phyloP scores from a whole-genome alignment of 75 land plant genomes.

The Larix kaempferi region DNA sequence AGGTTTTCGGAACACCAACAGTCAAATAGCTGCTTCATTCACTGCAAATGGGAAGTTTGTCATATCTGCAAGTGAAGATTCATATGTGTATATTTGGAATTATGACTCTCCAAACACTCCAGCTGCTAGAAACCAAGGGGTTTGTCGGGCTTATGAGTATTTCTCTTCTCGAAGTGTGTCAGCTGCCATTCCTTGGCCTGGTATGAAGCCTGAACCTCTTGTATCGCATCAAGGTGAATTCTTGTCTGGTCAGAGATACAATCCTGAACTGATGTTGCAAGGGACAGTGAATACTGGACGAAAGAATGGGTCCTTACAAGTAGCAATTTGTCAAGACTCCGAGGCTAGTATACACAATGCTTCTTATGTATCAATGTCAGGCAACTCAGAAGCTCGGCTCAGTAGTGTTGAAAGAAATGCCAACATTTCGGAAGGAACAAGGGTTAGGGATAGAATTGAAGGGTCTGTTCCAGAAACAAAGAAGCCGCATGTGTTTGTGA shows the following conservation, averaged over 20 bases:
- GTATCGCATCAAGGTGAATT: not conserved
- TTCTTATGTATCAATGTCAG: not conserved
- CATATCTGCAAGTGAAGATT: conserved; percentile 92
- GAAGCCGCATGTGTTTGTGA: not conserved
- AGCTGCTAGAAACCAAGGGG: conserved; percentile 42
- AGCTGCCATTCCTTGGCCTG: conserved; percentile 90
- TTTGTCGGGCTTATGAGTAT: conserved; percentile 64
- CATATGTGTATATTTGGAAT: conserved; percentile 88
- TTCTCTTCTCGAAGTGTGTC: conserved; percentile 78
- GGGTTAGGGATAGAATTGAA: not conserved
- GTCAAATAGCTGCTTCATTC: conserved; percentile 89
- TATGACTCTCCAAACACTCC: conserved; percentile 31
- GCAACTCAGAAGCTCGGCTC: not conserved
- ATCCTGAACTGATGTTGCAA: not conserved
- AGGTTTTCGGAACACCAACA: conserved; percentile 91
- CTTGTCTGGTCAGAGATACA: not conserved
- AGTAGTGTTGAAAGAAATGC: not conserved
- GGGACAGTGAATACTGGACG: conserved; percentile 1
- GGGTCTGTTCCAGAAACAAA: not conserved
- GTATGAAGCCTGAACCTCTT: conserved; percentile 12
- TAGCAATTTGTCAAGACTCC: not conserved
- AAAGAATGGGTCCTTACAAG: not conserved
- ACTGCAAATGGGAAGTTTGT: conserved; percentile 75
- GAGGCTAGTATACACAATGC: not conserved
- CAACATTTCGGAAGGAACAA: not conserved